Conservation (phyloP, 768 basidiomycete species). For the Lactarius vividus region DNA sequence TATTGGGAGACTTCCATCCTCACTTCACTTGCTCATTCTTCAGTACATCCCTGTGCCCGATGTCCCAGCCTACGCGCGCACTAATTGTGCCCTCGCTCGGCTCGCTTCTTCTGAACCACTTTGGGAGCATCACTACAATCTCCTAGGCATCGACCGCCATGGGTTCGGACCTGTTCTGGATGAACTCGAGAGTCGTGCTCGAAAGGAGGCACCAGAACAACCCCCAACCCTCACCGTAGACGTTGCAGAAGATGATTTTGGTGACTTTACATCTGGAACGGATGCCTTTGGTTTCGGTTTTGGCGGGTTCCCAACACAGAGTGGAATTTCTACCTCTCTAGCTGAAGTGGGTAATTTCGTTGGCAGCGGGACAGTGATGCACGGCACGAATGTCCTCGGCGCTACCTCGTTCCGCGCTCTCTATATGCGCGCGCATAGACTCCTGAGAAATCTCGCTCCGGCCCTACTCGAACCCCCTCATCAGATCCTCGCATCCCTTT, state of each 20-base stretch:
- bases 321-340: constrained; percentile 28
- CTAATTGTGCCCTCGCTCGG: constrained; percentile 58
- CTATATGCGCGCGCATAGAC: constrained; percentile 62
- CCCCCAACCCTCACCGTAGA: constrained; percentile 61
- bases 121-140: constrained; percentile 75
- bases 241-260: constrained; percentile 81
- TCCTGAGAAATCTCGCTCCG: constrained; percentile 59
- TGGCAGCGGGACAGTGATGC: constrained; percentile 36
- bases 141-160: constrained; percentile 50
- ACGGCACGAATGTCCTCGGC: constrained; percentile 38
- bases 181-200: constrained; percentile 52
- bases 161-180: constrained; percentile 52
- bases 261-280: constrained; percentile 64
- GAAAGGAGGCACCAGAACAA: constrained; percentile 40
- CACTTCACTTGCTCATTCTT: constrained; percentile 73
- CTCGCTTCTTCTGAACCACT: constrained; percentile 68
- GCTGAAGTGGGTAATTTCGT: constrained; percentile 52
- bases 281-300: constrained; percentile 21
- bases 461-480: constrained; percentile 64
- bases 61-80: constrained; percentile 69
- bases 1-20: constrained; percentile 78
- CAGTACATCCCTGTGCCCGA: constrained; percentile 76
- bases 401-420: constrained; percentile 46
- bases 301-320: constrained; percentile 11
- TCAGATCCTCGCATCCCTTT: constrained; percentile 58